A percentile compares a stretch with the other conserved stretches of the same genome.
Conservation (phyloP, 345 rosid species). For the Murraya paniculata region DNA sequence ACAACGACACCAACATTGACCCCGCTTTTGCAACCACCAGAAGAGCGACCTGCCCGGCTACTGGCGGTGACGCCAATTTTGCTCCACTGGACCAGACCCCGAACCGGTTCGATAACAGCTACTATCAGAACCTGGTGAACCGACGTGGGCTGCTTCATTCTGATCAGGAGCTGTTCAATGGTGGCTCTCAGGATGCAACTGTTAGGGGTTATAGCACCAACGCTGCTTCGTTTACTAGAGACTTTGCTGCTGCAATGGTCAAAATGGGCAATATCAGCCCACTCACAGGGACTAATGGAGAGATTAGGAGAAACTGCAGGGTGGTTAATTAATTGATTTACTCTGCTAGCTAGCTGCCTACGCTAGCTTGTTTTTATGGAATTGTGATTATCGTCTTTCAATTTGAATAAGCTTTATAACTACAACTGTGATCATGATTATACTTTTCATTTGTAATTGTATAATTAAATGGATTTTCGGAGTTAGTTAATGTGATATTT, state of each 20-base stretch:
- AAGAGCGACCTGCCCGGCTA: slow-evolving; percentile 26
- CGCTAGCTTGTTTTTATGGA: too few relatives aligned
- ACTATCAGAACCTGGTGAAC: slow-evolving; percentile 27
- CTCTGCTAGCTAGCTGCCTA: neutral
- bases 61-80: slow-evolving; percentile 32
- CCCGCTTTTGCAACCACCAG: slow-evolving; percentile 23
- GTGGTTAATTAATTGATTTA: slow-evolving; percentile 16
- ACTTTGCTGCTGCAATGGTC: slow-evolving; percentile 46
- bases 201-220: slow-evolving; percentile 31
- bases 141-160: slow-evolving; percentile 46
- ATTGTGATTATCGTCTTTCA: too few relatives aligned
- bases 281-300: slow-evolving; percentile 37
- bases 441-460: too few relatives aligned
- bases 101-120: slow-evolving; percentile 27
- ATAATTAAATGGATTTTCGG: too few relatives aligned
- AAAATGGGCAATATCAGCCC: slow-evolving; percentile 46
- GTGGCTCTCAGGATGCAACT: slow-evolving; percentile 30
- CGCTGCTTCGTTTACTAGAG: slow-evolving; percentile 12
- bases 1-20: slow-evolving; percentile 42
- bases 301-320: slow-evolving; percentile 42
- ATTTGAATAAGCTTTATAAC: too few relatives aligned
- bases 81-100: slow-evolving; percentile 36
- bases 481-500: neutral
- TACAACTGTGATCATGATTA: neutral
- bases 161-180: slow-evolving; percentile 41